These are phyloP conservation scores for Perkinsus marinus DNA, from an alignment of 169 alveolate species.

Conservation along the genomic window DNA sequence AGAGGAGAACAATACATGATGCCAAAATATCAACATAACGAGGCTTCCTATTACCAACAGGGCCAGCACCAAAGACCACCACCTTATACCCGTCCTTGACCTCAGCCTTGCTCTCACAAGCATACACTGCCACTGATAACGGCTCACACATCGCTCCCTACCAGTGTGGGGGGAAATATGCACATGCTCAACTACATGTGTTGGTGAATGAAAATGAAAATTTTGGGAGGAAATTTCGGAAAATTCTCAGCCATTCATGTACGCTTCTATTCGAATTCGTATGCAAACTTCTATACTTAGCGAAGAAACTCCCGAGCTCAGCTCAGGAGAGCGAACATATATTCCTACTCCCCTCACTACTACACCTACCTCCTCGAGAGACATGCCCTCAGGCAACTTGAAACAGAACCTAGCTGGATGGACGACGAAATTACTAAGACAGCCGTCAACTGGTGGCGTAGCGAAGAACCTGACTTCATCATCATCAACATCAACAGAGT, in stretches of 20 bases:
- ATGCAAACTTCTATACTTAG: too few relatives aligned
- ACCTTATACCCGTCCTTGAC: background rate
- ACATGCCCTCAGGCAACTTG: background rate
- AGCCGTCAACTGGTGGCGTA: conserved; percentile 1
- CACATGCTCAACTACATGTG: too few relatives aligned
- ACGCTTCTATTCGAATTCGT: too few relatives aligned
- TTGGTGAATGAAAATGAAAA: too few relatives aligned
- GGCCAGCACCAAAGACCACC: background rate
- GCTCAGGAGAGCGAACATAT: too few relatives aligned
- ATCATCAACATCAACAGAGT: background rate
- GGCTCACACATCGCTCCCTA: conserved; percentile 6
- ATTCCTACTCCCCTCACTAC: background rate
- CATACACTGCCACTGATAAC: background rate
- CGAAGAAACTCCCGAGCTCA: too few relatives aligned
- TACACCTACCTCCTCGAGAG: background rate
- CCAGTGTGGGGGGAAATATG: background rate
- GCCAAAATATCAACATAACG: too few relatives aligned
- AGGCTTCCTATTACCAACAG: background rate
- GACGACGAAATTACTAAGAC: background rate
- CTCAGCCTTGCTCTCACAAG: background rate
- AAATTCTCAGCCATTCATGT: too few relatives aligned
- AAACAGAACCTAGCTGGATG: conserved; percentile 2
- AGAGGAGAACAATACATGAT: too few relatives aligned
- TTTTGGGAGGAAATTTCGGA: too few relatives aligned
- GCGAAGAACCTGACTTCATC: background rate